phyloP scores from a whole-genome alignment of 208 protist genomes.

The Perkinsela sp. region DNA sequence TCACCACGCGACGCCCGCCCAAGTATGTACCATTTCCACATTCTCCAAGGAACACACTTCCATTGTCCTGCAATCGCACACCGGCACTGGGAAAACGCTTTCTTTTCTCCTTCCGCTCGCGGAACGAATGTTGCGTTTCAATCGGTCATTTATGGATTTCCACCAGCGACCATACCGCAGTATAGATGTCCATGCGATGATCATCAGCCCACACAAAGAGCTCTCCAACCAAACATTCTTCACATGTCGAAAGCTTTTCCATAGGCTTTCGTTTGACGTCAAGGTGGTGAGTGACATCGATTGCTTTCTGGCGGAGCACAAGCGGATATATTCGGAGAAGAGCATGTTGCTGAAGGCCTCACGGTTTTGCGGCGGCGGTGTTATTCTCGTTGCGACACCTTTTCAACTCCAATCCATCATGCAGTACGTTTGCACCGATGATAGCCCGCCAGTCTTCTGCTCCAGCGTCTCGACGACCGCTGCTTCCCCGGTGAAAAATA shows the following conservation, averaged over 20 bases:
- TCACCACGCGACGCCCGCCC: background rate
- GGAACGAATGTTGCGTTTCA: background rate
- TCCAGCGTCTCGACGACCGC: too few species aligned
- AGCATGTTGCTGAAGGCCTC: too few species aligned
- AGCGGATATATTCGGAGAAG: too few species aligned
- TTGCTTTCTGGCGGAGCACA: too few species aligned
- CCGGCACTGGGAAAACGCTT: background rate
- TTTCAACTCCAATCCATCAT: slow-evolving; percentile 23
- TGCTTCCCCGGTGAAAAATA: too few species aligned
- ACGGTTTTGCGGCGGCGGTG: slow-evolving; percentile 33
- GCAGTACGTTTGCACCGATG: slow-evolving; percentile 5
- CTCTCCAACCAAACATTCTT: background rate
- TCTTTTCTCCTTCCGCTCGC: background rate
- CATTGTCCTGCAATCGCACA: background rate
- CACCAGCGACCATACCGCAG: background rate
- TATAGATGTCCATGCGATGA: background rate
- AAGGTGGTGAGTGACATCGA: too few species aligned
- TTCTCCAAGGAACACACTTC: background rate
- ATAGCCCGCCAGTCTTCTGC: too few species aligned
- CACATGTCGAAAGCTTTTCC: too few species aligned
- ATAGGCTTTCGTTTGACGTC: too few species aligned
- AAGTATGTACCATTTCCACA: background rate
- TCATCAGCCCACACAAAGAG: background rate
- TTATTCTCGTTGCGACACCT: slow-evolving; percentile 38
- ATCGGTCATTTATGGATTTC: background rate